Evolutionary conservation across 2,329 filamentous ascomycete species (phyloP), one percentile per base, ranked within the genome.

Genomic region (Eutypa lata): DNA sequence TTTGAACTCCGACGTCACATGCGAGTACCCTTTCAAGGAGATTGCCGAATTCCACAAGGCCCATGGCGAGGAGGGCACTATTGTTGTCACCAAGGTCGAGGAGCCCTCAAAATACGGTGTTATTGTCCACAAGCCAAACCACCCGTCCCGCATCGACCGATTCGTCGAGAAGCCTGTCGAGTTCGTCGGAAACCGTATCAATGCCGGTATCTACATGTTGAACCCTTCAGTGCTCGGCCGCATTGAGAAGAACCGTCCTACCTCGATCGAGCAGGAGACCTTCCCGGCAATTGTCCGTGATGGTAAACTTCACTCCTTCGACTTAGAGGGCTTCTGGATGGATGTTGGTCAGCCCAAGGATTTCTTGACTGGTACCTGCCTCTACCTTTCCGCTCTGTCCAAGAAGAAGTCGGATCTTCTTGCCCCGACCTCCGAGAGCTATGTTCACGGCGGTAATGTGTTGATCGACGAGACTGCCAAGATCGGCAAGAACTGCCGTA

Each of bases 161-260:
- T 99, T 99, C 78, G 94, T 99, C 63, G 93, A 99, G 84, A 99
- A 99, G 82, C 93, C 93, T 37, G 90, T 97, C 70, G 91, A 97
- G 77, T 97, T 97, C 70, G 93, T 97, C 53, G 93, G 93, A 66
- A 97, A 97, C 83, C 89, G 93, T 61, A 97, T 97, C 82, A 97
- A 97, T 68, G 94, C 93, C 63, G 94, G 94, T 76, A 90, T 97
- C 76, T 97, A 97, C 81, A 96, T 97, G 66, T 82, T 97, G 67
- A 97, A 97, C 81, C 91, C 92, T 47, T 91, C 88, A 49, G 86
- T 97, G 40, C 84, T 99, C 55, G 79, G 87, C 62, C 89, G 93
- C 71, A 97, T 99, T 68, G 93, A 97, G 74, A 86, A 97, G 61
- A 69, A 69, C 57, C 90, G 93, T 57, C 94, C 94, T 42, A 97